A percentile compares a stretch with the other conserved stretches of the same genome.
These are phyloP conservation scores for Grammothele lineata DNA, from an alignment of 768 basidiomycete species.

Conservation along the genomic window DNA sequence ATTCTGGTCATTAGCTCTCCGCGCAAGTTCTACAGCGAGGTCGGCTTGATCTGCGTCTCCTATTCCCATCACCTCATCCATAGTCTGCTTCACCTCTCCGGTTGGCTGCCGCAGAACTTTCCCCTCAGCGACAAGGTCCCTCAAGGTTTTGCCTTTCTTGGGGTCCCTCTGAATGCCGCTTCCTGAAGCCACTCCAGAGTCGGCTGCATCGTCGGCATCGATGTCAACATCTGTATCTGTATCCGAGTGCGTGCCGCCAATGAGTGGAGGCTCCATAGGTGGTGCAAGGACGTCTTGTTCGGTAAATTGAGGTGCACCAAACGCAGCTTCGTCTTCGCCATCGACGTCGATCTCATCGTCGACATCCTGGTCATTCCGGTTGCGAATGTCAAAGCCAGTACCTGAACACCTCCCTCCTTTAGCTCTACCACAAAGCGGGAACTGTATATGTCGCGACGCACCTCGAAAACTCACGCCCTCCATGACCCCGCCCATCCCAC, in stretches of 20 bases:
- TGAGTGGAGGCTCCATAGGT: slow-evolving; percentile 4
- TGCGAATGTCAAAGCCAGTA: slow-evolving; percentile 67
- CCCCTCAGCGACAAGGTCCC: slow-evolving; percentile 51
- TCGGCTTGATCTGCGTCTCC: slow-evolving; percentile 29
- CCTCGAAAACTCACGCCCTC: slow-evolving; percentile 32
- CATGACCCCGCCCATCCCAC: slow-evolving; percentile 21
- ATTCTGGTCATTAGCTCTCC: slow-evolving; percentile 42
- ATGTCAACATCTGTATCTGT: slow-evolving; percentile 29
- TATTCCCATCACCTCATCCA: slow-evolving; percentile 38
- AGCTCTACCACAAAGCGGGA: no score
- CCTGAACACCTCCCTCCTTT: slow-evolving; percentile 45
- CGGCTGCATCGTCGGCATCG: slow-evolving; percentile 44
- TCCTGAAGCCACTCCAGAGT: slow-evolving; percentile 26
- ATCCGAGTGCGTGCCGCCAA: not conserved
- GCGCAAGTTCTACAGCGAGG: slow-evolving; percentile 43
- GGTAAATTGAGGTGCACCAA: slow-evolving; percentile 72
- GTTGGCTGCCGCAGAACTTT: slow-evolving; percentile 29
- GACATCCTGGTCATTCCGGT: slow-evolving; percentile 52
- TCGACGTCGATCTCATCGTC: slow-evolving; percentile 82
- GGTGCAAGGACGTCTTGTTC: slow-evolving; percentile 60
- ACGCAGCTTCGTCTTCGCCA: slow-evolving; percentile 65
- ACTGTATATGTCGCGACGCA: no score
- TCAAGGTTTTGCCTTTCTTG: slow-evolving; percentile 30
- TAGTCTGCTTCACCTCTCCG: slow-evolving; percentile 27
- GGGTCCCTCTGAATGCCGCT: slow-evolving; percentile 23